Evolutionary conservation across 2,329 filamentous ascomycete genomes (phyloP), one percentile per base, ranked within the genome.

Genomic region (Phyllachora maydis): DNA sequence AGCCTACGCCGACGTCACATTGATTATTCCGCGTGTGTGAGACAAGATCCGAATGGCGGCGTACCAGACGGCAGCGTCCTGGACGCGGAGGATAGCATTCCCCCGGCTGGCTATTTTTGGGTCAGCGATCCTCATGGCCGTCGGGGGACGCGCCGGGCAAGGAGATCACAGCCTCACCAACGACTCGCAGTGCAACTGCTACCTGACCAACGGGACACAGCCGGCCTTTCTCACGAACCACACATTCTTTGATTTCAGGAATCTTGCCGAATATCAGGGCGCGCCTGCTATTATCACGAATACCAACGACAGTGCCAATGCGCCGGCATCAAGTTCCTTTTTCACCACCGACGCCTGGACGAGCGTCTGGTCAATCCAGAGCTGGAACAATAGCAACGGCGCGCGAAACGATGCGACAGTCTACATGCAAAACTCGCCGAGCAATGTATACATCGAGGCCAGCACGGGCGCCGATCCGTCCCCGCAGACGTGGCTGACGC

Each of bases 191-290:
- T 63, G 59, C 37, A 42, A 45, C 26, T 62, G 59, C 35, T 64
- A 49, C 32, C 36, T 54, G 23, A 57, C 51, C 33, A 59, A 61
- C 32, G 52, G 46, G 21, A 50, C 46, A 8, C 44, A 43, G 20
- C 36, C 45, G 13, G 35, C 37, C 19, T 61, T 50, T 40, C 62
- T 54, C 33, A 39, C 44, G 11, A 39, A 44, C 11, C 59, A 58
- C 35, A 34, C 39, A 18, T 62, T 63, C 41, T 57, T 54, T 32
- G 58, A 63, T 37, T 63, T 59, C 31, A 44, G 57, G 21, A 40
- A 38, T 18, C 46, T 57, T 11, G 19, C 38, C 2, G 32, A 52
- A 13, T 48, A 54, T 26, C 52, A 49, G 4, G 32, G 37, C 21
- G 41, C 48, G 6, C 47, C 52, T 1, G 23, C 34, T 6, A 32